These are phyloP conservation scores for Clonostachys chloroleuca DNA, from an alignment of 2,329 filamentous ascomycete species.

Conservation along the genomic window DNA sequence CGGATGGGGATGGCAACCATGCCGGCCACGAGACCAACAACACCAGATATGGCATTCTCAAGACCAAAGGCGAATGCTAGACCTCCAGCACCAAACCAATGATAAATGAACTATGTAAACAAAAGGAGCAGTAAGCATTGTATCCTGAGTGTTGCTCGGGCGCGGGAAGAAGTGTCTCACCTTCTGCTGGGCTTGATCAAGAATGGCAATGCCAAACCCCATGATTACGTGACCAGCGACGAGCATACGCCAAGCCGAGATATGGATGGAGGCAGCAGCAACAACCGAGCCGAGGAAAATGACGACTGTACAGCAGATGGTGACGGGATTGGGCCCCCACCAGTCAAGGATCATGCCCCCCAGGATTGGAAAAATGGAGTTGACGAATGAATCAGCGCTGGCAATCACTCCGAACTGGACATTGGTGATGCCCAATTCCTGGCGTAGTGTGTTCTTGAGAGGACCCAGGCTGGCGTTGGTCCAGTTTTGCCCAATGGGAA, in stretches of 20 bases:
- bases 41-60: conserved; percentile 11
- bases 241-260: conserved; percentile 10
- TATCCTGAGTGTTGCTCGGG: no score
- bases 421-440: conserved; percentile 13
- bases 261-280: conserved; percentile 10
- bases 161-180: background rate
- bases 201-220: conserved; percentile 13
- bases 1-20: conserved; percentile 14
- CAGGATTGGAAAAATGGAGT: conserved; percentile 13
- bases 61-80: conserved; percentile 14
- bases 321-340: conserved; percentile 13
- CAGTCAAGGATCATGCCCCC: conserved; percentile 14
- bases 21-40: conserved; percentile 11
- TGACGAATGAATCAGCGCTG: conserved; percentile 15
- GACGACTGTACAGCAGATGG: conserved; percentile 9
- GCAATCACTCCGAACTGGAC: conserved; percentile 15
- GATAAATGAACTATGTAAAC: conserved; percentile 11
- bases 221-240: conserved; percentile 12
- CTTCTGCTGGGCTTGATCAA: conserved; percentile 13
- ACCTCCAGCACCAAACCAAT: conserved; percentile 13
- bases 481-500: conserved; percentile 14
- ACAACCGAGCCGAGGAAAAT: conserved; percentile 12
- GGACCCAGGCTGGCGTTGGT: conserved; percentile 11
- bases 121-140: no score
- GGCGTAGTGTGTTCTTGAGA: conserved; percentile 13